Evolutionary conservation across 345 rosid genomes (phyloP).

Genomic region (Populus pruinosa): DNA sequence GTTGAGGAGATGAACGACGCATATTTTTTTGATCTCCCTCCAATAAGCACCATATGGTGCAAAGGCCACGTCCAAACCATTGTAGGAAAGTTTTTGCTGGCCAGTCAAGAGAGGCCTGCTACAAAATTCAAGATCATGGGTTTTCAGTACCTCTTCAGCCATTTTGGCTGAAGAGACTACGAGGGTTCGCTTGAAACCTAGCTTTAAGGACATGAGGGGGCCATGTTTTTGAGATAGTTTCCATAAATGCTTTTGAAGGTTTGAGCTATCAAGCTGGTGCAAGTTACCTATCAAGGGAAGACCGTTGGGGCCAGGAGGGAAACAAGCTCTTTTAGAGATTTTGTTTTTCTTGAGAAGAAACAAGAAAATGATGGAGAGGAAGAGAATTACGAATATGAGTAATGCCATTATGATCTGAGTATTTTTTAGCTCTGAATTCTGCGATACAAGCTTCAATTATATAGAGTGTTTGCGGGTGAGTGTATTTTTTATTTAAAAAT

Average conservation of each 20-base stretch:
- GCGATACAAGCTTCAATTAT: too few relatives aligned
- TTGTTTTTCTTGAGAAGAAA: constrained; percentile 17
- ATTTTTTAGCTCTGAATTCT: too few relatives aligned
- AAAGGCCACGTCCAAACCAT: constrained; percentile 42
- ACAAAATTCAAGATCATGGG: constrained; percentile 42
- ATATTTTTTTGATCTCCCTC: constrained; percentile 26
- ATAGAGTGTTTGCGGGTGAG: too few relatives aligned
- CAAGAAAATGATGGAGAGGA: constrained; percentile 17
- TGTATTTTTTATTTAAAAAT: too few relatives aligned
- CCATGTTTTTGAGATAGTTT: constrained; percentile 48
- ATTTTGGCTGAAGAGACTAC: constrained; percentile 46
- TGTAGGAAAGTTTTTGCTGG: constrained; percentile 40
- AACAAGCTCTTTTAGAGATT: background rate
- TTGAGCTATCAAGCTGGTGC: constrained; percentile 33
- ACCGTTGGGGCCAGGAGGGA: constrained; percentile 46
- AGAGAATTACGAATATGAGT: too few relatives aligned
- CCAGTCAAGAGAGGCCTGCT: constrained; percentile 40
- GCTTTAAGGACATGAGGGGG: constrained; percentile 41
- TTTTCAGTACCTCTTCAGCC: constrained; percentile 39
- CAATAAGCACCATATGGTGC: constrained; percentile 39
- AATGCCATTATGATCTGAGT: too few relatives aligned
- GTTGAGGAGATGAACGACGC: constrained; percentile 35
- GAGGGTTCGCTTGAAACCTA: constrained; percentile 33
- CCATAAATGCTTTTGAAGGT: constrained; percentile 33
- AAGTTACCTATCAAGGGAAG: constrained; percentile 53